Evolutionary conservation across 2,329 filamentous ascomycete species (phyloP).

Genomic region (Colletotrichum kahawae): DNA sequence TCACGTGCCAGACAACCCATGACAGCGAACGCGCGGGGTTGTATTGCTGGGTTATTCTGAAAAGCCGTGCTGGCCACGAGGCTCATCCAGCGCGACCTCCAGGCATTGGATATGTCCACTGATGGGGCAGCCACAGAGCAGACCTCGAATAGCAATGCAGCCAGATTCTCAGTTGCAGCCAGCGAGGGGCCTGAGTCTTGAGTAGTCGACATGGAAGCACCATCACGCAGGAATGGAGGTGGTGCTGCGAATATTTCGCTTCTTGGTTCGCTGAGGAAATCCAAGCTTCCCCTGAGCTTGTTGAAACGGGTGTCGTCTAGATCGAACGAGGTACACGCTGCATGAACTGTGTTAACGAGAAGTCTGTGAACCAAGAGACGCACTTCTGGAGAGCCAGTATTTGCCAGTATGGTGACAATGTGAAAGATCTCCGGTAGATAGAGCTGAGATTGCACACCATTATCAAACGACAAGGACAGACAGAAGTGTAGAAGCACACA

Average conservation of each 20-base stretch:
- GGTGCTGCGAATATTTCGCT: conserved; percentile 62
- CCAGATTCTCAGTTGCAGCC: conserved; percentile 64
- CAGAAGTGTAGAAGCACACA: conserved; percentile 71
- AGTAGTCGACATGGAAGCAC: conserved; percentile 56
- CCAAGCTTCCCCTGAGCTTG: conserved; percentile 61
- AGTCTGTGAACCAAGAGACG: conserved; percentile 66
- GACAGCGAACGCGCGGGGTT: conserved; percentile 71
- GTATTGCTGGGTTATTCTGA: conserved; percentile 74
- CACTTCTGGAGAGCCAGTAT: conserved; percentile 64
- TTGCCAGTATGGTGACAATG: conserved; percentile 73
- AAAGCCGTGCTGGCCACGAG: conserved; percentile 75
- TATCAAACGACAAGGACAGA: conserved; percentile 70
- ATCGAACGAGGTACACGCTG: conserved; percentile 68
- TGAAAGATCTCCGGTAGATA: conserved; percentile 74
- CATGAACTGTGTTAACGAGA: conserved; percentile 70
- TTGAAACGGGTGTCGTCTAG: conserved; percentile 64
- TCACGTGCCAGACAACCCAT: conserved; percentile 76
- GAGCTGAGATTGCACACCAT: conserved; percentile 69
- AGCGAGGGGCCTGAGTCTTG: conserved; percentile 59
- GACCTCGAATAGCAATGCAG: conserved; percentile 66
- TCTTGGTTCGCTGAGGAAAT: conserved; percentile 63
- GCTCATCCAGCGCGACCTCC: conserved; percentile 77
- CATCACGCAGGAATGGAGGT: conserved; percentile 52
- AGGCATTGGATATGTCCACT: conserved; percentile 68
- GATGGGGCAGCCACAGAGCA: conserved; percentile 68